These are phyloP conservation scores for Orychophragmus violaceus DNA, from an alignment of 345 rosid species.

Conservation along the genomic window DNA sequence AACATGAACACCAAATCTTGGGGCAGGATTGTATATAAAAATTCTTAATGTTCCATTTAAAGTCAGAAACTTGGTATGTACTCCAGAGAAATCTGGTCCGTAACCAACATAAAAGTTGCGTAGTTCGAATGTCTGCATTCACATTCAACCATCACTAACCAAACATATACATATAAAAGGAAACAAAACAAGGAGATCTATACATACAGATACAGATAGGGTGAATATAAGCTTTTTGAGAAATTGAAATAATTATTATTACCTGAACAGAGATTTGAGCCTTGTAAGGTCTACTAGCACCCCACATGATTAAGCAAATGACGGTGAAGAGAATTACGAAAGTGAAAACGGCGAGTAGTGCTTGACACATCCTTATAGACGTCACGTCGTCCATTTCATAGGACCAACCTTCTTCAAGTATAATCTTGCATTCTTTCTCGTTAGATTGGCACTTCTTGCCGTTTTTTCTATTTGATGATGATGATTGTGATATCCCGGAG, in stretches of 20 bases:
- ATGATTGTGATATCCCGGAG: conserved; percentile 69
- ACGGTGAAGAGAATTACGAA: conserved; percentile 52
- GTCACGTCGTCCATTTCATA: conserved; percentile 56
- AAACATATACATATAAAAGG: neutral
- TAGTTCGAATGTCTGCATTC: conserved; percentile 61
- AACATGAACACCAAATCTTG: conserved; percentile 71
- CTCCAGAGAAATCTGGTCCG: conserved; percentile 72
- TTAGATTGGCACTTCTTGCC: conserved; percentile 38
- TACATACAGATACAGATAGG: no score
- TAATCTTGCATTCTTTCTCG: conserved; percentile 55
- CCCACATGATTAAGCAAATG: conserved; percentile 76
- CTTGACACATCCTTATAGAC: conserved; percentile 52
- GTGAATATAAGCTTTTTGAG: neutral
- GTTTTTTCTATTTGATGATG: conserved; percentile 54
- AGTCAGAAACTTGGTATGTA: conserved; percentile 64
- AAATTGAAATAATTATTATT: neutral
- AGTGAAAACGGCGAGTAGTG: conserved; percentile 45
- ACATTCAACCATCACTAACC: neutral
- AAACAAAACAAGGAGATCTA: neutral
- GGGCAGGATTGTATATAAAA: conserved; percentile 64
- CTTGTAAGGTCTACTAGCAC: conserved; percentile 68
- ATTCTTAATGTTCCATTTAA: conserved; percentile 57
- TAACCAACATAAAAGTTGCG: conserved; percentile 56
- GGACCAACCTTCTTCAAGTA: conserved; percentile 66
- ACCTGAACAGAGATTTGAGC: conserved; percentile 63